Base-by-base conservation (phyloP, 768 basidiomycete species). In the Russula griseocarnosa region DNA sequence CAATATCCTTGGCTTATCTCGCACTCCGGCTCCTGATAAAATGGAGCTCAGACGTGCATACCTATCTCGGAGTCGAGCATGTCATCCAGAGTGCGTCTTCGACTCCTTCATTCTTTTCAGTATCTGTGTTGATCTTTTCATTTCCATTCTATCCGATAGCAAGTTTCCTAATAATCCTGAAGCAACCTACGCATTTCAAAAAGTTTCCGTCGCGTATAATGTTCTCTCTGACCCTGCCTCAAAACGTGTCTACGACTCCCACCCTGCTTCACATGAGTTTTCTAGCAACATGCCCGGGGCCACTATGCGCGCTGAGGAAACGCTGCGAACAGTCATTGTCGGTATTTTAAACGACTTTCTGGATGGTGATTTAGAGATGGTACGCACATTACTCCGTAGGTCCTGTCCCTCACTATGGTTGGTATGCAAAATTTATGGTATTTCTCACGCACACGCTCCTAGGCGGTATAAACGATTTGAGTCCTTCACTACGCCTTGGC, bases 321-420 rank as follows among this genome's bases (percentile, higher is more conserved):
- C 92, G 1, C 83, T 94, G 60, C 79, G 85, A 55, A 81, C 83
- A 58, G 90, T 92, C 20, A 76, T 94, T 38, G 72, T 90, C 36
- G 83, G 85, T 30, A 85, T 92, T 13, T 83, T 93, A 71, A 86
- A 83, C 64, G 92, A 94, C 70, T 90, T 92, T 67, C 74, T 94
- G 51, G 88, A 92, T 60, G 92, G 92, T 7, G 92, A 94, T 74
- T 76, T 94, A n/a, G 90, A 93, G 72, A 84, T 92, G 72, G 86
- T 93, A 70, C 82, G 88, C 60, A 83, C 84, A 1, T 74, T 92
- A 24, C 81, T 94, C 28, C 83, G 90, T 90, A 69, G 57, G n/a
- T n/a, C 18, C 46, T 53, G 38, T 18, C 20, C 22, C 11, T n/a
- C 22, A 20, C 54, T 62, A 32, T 57, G 3, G 60, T 36, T 55